Percentiles rank a stretch among this genome's conserved stretches.
phyloP scores from a whole-genome alignment of 192 early-diverging fungal species.

The Podila epicladia region DNA sequence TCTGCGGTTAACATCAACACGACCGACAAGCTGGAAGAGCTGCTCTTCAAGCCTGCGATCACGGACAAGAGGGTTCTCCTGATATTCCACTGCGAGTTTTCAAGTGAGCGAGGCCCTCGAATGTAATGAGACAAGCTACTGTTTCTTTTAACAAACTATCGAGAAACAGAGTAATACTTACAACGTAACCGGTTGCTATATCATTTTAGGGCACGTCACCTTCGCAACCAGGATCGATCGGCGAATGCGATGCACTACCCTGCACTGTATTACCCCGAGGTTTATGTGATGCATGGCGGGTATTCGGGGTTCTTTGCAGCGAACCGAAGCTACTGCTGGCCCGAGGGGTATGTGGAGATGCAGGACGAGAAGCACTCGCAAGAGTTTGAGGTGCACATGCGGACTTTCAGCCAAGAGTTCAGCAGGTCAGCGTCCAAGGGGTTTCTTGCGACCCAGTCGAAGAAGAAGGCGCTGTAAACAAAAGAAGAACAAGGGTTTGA shows the following conservation, averaged over 20 bases:
- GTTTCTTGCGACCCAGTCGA: constrained; percentile 27
- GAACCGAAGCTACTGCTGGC: constrained; percentile 71
- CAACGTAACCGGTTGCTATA: not conserved
- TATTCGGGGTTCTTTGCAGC: constrained; percentile 78
- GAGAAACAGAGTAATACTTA: not conserved
- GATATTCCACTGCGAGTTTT: constrained; percentile 92
- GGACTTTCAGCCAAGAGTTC: constrained; percentile 26
- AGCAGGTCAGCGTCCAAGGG: constrained; percentile 28
- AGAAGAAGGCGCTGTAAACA: not conserved
- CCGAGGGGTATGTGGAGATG: constrained; percentile 86
- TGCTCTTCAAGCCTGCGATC: constrained; percentile 62
- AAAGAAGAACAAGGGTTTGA: too few species aligned
- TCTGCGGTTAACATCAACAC: constrained; percentile 78
- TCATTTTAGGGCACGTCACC: constrained; percentile 67
- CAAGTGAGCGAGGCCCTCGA: constrained; percentile 78
- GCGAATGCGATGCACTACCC: constrained; percentile 79
- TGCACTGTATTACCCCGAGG: constrained; percentile 81
- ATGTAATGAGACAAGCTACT: constrained; percentile 59
- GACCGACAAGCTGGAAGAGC: constrained; percentile 62
- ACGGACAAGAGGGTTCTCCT: constrained; percentile 63
- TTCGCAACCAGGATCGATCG: constrained; percentile 80
- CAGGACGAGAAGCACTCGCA: constrained; percentile 63
- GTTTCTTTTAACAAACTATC: too few species aligned
- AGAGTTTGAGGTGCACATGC: constrained; percentile 54
- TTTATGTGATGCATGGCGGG: constrained; percentile 88